Evolutionary conservation across 345 rosid genomes (phyloP).

Genomic region (Litchi chinensis): DNA sequence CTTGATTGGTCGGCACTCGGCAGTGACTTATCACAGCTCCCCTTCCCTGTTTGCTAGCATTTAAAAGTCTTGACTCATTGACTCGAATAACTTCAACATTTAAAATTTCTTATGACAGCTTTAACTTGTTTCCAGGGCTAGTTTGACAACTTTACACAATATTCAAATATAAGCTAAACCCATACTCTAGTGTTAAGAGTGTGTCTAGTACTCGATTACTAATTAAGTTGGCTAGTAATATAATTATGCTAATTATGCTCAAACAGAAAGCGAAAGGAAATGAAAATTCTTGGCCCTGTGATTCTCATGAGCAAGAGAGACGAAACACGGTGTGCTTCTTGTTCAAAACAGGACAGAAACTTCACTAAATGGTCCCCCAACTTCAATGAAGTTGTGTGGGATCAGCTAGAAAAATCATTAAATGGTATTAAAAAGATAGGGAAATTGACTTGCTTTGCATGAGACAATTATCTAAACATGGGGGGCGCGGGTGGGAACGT

Average conservation of each 20-base stretch:
- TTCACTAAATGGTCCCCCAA: too few relatives aligned
- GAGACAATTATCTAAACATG: not conserved
- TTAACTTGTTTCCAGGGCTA: not conserved
- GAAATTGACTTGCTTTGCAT: not conserved
- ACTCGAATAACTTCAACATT: not conserved
- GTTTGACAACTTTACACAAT: not conserved
- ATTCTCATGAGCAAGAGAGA: not conserved
- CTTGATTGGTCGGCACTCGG: not conserved
- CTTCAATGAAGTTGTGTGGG: too few relatives aligned
- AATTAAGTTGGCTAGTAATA: too few relatives aligned
- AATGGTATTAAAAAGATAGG: not conserved
- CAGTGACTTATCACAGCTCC: not conserved
- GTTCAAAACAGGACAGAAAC: too few relatives aligned
- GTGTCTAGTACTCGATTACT: not conserved
- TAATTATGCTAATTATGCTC: too few relatives aligned
- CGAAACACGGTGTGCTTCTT: too few relatives aligned
- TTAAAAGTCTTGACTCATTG: not conserved
- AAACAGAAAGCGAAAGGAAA: too few relatives aligned
- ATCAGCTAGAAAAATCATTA: not conserved
- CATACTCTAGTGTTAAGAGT: too few relatives aligned
- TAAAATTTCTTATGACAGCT: not conserved
- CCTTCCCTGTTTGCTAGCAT: not conserved
- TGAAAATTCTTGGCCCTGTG: not conserved
- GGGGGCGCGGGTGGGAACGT: not conserved
- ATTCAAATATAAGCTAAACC: too few relatives aligned